Base-by-base conservation (phyloP, 176 grass and related monocot species). In the Puya raimondii region DNA sequence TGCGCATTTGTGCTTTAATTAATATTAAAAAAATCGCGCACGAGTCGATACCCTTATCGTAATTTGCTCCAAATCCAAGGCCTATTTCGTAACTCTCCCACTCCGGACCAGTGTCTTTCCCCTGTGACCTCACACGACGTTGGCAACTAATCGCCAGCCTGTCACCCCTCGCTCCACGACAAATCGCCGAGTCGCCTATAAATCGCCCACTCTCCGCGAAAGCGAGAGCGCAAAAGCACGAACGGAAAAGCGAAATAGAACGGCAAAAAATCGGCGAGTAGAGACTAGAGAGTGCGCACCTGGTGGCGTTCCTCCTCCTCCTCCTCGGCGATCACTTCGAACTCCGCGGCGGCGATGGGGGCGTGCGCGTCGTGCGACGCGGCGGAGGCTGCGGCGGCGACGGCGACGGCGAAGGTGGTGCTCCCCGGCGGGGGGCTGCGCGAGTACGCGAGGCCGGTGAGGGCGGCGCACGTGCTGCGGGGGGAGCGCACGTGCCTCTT, bases 391-490 rank as follows among this genome's bases (percentile, higher is more conserved):
- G 76, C 70, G 72, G 66, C 76, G 17, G 78, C 81, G 18, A 16
- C 26, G 3, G 42, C 72, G 0, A 84, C 88, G 48, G 75, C 78
- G 67, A 91, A 84, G 85, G 77, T 96, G 65, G 52, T 96, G 22
- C 76, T 84, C 2, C 88, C 68, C 0, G 53, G 56, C 0, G 92
- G 91, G 1, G 69, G 79, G 73, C 70, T 96, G 22, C 64, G 73
- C 1, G 71, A 96, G 64, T 96, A 84, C 76, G 66, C 80, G 0
- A 29, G 27, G 64, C 47, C 66, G 0, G 20, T 79, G 0, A 82
- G 49, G 13, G 83, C 75, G 14, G 67, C 64, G 17, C 53, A 48
- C 10, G 83, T 72, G 6, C 83, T 91, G 2, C 69, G 66, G 10
- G 84, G 80, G 15, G 54, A 61, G 1, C 14, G n/a, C 16, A 0